Evolutionary conservation across 768 basidiomycete genomes (phyloP).

Genomic region (Bullera alba): DNA sequence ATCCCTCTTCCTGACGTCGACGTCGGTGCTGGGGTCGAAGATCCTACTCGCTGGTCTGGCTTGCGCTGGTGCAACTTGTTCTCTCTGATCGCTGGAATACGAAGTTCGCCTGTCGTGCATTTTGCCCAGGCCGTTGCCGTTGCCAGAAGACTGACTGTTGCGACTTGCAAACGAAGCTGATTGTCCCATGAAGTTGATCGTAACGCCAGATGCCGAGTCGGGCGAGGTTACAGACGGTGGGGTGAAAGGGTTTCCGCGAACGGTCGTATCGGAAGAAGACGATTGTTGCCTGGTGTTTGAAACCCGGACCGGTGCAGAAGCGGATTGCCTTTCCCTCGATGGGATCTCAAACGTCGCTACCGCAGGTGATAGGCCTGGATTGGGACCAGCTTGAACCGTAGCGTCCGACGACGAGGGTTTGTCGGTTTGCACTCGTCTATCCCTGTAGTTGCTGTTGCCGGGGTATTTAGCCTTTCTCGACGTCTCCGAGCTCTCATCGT

Average conservation of each 20-base stretch:
- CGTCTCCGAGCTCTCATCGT: slow-evolving; percentile 6
- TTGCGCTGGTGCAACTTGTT: neutral
- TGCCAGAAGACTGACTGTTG: no score
- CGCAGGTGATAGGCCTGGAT: slow-evolving; percentile 12
- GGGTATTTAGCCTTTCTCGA: neutral
- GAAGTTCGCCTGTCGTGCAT: neutral
- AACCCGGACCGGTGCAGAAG: neutral
- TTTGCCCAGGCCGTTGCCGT: neutral
- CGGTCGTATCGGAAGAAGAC: neutral
- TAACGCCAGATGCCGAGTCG: no score
- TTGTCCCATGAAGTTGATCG: no score
- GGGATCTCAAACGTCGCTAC: slow-evolving; percentile 14
- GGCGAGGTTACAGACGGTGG: no score
- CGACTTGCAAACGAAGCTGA: no score
- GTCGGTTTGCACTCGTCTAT: slow-evolving; percentile 32
- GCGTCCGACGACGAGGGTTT: slow-evolving; percentile 8
- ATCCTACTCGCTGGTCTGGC: slow-evolving; percentile 52
- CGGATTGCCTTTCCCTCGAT: neutral
- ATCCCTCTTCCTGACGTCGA: slow-evolving; percentile 76
- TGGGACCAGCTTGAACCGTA: slow-evolving; percentile 17
- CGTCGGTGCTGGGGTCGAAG: slow-evolving; percentile 78
- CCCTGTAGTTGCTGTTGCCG: slow-evolving; percentile 17
- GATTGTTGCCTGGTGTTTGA: neutral
- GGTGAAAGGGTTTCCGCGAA: no score
- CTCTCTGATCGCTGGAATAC: neutral